Conservation (phyloP, 345 rosid genomes). For the Salix arbutifolia region DNA sequence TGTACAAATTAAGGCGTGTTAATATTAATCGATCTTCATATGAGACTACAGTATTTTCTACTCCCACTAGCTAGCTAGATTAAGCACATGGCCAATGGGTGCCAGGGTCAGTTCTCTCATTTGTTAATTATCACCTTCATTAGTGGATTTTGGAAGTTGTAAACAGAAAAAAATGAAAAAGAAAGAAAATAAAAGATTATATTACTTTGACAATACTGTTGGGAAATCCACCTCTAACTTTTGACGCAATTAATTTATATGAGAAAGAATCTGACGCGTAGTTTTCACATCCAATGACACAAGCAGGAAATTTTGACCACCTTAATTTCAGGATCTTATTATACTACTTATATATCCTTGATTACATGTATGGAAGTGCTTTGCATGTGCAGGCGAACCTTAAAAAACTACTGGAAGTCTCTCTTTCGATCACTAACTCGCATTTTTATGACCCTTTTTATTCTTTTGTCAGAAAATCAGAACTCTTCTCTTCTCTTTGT, state of each 20-base stretch:
- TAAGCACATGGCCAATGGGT: not conserved
- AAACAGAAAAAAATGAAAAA: not conserved
- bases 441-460: not conserved
- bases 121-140: not conserved
- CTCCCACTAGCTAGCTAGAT: not conserved
- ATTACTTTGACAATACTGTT: not conserved
- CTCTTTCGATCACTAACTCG: not conserved
- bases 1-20: not conserved
- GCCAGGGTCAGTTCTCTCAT: not conserved
- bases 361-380: slow-evolving; percentile 19
- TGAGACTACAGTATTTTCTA: not conserved
- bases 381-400: slow-evolving; percentile 34
- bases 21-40: not conserved
- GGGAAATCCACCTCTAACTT: slow-evolving; percentile 10
- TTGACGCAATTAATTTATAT: not conserved
- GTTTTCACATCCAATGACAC: not conserved
- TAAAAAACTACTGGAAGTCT: not conserved
- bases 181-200: not conserved
- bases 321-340: slow-evolving; percentile 37
- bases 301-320: slow-evolving; percentile 9
- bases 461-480: not conserved
- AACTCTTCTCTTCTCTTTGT: slow-evolving; percentile 5
- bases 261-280: not conserved
- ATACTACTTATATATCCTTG: not conserved
- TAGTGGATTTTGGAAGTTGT: not conserved